Evolutionary conservation across 1,139 yeast genomes (phyloP).

Genomic region (Geotrichum candidum): DNA sequence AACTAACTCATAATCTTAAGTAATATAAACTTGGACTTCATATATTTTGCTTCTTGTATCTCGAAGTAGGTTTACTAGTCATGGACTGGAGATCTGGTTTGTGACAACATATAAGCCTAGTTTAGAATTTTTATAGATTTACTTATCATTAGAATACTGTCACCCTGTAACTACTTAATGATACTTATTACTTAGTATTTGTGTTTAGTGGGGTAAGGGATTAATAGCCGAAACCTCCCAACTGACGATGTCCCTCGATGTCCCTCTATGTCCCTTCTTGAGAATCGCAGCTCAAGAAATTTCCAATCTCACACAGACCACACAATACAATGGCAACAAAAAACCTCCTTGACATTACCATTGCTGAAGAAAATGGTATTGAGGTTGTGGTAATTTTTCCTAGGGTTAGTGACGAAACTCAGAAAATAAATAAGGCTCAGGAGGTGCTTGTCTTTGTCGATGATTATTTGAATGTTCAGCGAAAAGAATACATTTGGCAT

Average conservation of each 20-base stretch:
- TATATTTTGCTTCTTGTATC: too few relatives aligned
- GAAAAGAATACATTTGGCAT: constrained; percentile 12
- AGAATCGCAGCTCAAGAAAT: not conserved
- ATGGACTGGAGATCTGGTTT: too few relatives aligned
- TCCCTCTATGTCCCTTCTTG: not conserved
- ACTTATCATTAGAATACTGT: too few relatives aligned
- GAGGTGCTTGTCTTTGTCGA: not conserved
- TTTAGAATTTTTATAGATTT: too few relatives aligned
- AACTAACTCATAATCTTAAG: too few relatives aligned
- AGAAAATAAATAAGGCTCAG: not conserved
- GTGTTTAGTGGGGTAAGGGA: too few relatives aligned
- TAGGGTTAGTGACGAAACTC: not conserved
- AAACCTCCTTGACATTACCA: constrained; percentile 7
- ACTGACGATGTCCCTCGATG: not conserved
- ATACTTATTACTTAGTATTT: too few relatives aligned
- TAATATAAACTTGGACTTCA: too few relatives aligned
- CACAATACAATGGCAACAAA: not conserved
- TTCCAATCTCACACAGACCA: not conserved
- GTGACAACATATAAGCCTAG: too few relatives aligned
- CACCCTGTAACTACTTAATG: too few relatives aligned
- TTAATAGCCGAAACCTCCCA: not conserved
- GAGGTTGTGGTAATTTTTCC: constrained; percentile 13
- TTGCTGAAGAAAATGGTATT: constrained; percentile 6
- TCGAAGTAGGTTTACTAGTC: too few relatives aligned
- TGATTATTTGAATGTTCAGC: not conserved